Base-by-base conservation (phyloP, 78 protist genomes). In the Parvularia atlantis region DNA sequence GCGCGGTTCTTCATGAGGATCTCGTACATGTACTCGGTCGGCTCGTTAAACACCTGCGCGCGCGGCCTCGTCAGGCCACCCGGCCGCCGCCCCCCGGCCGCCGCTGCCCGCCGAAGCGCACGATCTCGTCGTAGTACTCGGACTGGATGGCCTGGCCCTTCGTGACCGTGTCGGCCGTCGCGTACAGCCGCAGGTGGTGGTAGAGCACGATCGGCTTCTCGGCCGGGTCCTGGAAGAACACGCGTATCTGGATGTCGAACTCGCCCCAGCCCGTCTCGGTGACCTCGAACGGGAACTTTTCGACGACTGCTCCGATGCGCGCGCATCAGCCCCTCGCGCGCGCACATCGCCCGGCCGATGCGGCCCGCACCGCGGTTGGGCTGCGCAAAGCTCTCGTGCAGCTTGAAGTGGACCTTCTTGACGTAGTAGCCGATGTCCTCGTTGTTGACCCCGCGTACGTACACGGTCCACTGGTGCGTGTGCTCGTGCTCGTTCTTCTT, bases 181-280 rank as follows among this genome's bases (percentile, higher is more conserved):
- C 19, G 46, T 41, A 41, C 63, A 81, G 46, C 37, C 79, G 35
- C 1, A 81, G 73, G 39, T 56, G 64, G 39, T 81, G 86, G 31
- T 62, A 60, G 35, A 81, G 46, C 13, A 64, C 77, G 13, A 81
- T n/a, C 35, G 86, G 77, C 43, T 81, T 83, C 31, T 83, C 83
- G 30, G 20, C 17, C 43, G 60, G 56, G 60, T 83, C 82, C 36
- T 53, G 43, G 68, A 83, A 77, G 64, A 69, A 59, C 33, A 83
- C 19, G 11, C 77, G 73, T 22, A 77, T 77, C 3, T 65, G 69
- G 36, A 83, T 59, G 59, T 76, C 84, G 52, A 83, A 83, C 69
- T 76, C 83, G 46, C 87, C 87, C 82, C 82, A 83, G 20, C 87
- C 87, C 1, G 77, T 78, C 52, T 83, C 87, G 46, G 81, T 73